A percentile compares a stretch with the other conserved stretches of the same genome.
Conservation (phyloP, 495 filamentous ascomycete species). For the Jackrogersella multiformis region DNA sequence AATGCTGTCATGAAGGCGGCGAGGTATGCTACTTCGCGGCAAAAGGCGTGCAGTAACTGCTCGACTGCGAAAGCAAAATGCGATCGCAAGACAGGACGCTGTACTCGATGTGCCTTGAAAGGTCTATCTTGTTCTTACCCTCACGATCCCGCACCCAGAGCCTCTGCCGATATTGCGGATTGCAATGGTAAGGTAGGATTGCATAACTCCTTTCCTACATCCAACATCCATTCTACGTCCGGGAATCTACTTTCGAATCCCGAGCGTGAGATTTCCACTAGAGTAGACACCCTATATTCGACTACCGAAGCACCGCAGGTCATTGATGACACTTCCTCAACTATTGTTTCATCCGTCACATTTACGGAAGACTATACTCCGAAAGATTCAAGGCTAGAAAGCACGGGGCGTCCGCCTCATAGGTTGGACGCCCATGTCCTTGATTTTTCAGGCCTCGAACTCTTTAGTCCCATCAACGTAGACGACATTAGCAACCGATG, state of each 20-base stretch:
- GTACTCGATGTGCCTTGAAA: conserved; percentile 47
- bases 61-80: conserved; percentile 55
- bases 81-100: conserved; percentile 48
- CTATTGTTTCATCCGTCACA: conserved; percentile 6
- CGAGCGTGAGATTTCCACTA: background rate
- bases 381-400: background rate
- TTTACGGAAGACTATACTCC: background rate
- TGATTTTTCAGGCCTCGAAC: conserved; percentile 43
- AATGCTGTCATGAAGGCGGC: conserved; percentile 45
- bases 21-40: conserved; percentile 54
- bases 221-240: conserved; percentile 4
- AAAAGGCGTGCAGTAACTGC: conserved; percentile 57
- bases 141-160: background rate
- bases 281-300: background rate
- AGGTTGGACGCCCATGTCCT: conserved; percentile 15
- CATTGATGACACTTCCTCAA: background rate
- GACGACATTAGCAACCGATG: conserved; percentile 59
- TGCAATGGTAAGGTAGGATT: background rate
- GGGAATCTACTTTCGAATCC: conserved; percentile 8
- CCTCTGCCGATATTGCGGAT: background rate
- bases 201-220: conserved; percentile 2
- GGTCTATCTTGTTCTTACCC: conserved; percentile 33
- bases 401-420: background rate
- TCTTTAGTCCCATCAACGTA: conserved; percentile 56
- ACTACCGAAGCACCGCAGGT: background rate